A percentile compares a stretch with the other conserved stretches of the same genome.
Conservation (phyloP, 192 early-diverging fungal species). For the Nowakowskiella sp. region DNA sequence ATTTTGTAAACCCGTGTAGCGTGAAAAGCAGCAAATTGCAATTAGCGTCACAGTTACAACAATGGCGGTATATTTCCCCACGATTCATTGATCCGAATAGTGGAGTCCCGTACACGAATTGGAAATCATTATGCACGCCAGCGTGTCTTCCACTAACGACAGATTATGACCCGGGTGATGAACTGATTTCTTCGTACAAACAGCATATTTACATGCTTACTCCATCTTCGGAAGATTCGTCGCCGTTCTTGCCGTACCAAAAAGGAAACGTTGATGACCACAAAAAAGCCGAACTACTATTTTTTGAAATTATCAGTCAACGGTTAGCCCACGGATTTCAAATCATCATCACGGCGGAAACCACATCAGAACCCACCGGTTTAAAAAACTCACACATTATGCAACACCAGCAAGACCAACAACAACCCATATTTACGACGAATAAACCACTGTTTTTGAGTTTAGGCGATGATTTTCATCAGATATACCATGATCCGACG, state of each 20-base stretch:
- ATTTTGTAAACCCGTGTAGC: conserved; percentile 63
- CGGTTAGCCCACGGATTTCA: conserved; percentile 91
- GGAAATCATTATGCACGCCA: conserved; percentile 86
- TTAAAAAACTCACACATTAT: conserved; percentile 1
- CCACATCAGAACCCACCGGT: conserved; percentile 13
- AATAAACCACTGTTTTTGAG: conserved; percentile 62
- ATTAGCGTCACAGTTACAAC: conserved; percentile 57
- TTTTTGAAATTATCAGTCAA: conserved; percentile 80
- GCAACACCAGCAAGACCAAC: conserved; percentile 4
- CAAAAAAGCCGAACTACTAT: conserved; percentile 36
- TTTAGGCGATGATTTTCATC: conserved; percentile 87
- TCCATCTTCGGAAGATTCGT: conserved; percentile 21
- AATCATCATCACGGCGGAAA: too few relatives aligned
- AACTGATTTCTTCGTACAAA: conserved; percentile 46
- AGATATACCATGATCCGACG: conserved; percentile 57
- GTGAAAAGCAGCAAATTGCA: conserved; percentile 45
- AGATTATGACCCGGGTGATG: conserved; percentile 64
- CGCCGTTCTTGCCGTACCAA: conserved; percentile 16
- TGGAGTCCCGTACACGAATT: conserved; percentile 60
- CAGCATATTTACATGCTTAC: conserved; percentile 70
- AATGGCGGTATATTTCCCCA: conserved; percentile 89
- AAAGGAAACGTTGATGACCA: conserved; percentile 7
- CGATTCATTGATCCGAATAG: conserved; percentile 37
- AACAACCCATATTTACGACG: conserved; percentile 11
- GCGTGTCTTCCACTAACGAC: conserved; percentile 91